Evolutionary conservation across 331 rosid genomes (phyloP).

Genomic region (Telfairia occidentalis): DNA sequence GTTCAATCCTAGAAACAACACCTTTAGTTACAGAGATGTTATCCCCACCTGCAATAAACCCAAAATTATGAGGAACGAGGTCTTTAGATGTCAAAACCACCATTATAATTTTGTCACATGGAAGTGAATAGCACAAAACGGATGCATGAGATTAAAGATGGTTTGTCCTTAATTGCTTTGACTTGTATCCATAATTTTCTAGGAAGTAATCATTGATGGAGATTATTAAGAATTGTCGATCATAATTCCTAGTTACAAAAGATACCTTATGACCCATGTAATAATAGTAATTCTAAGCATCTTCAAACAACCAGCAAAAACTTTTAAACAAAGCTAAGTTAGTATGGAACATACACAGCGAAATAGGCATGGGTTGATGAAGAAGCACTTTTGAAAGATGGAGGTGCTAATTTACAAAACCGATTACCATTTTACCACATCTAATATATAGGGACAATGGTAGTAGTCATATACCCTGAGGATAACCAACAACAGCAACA

Average conservation of each 20-base stretch:
- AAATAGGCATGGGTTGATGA: background rate
- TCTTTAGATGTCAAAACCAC: background rate
- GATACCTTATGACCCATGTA: background rate
- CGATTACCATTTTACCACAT: background rate
- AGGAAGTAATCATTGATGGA: background rate
- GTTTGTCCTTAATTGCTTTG: background rate
- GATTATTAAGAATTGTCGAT: background rate
- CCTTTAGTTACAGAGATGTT: slow-evolving; percentile 91
- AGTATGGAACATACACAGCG: background rate
- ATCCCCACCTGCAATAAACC: slow-evolving; percentile 63
- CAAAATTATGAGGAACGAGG: background rate
- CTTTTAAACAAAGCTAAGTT: background rate
- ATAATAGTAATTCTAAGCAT: background rate
- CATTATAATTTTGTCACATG: background rate
- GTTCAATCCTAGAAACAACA: slow-evolving; percentile 85
- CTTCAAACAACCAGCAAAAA: background rate
- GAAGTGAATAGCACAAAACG: background rate
- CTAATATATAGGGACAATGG: background rate
- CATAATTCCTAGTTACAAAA: background rate
- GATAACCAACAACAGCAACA: slow-evolving; percentile 90
- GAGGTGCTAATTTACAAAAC: background rate
- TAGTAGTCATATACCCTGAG: slow-evolving; percentile 49
- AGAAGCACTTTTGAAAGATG: background rate
- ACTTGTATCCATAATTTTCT: background rate
- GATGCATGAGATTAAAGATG: background rate